Conservation (phyloP, 257 asterid genomes). For the Rubia yunnanensis region DNA sequence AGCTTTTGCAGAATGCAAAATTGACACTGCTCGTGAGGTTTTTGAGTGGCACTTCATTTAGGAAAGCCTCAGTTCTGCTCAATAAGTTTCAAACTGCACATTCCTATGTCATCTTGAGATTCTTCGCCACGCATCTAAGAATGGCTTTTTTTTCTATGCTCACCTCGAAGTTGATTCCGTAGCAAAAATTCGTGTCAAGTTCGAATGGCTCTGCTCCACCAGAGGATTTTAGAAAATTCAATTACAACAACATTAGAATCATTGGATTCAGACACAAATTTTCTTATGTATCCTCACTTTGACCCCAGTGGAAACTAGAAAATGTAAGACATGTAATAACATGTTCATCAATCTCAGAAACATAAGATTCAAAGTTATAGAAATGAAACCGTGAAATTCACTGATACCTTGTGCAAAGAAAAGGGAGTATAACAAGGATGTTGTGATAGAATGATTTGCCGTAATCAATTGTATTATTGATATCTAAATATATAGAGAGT, state of each 20-base stretch:
- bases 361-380: neutral
- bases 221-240: conserved; percentile 57
- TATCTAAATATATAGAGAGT: too few relatives aligned
- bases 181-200: conserved; percentile 80
- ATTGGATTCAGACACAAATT: conserved; percentile 38
- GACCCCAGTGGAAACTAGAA: conserved; percentile 87
- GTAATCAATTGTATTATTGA: too few relatives aligned
- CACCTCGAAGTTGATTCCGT: conserved; percentile 73
- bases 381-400: neutral
- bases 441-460: too few relatives aligned
- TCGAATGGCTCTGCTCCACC: conserved; percentile 89
- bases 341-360: neutral
- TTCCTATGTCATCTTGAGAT: conserved; percentile 86
- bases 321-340: conserved; percentile 19
- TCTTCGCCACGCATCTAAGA: conserved; percentile 66
- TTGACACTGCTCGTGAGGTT: conserved; percentile 64
- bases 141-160: conserved; percentile 57
- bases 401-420: conserved; percentile 67
- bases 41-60: conserved; percentile 64
- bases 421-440: conserved; percentile 61
- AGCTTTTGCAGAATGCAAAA: conserved; percentile 52
- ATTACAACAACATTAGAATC: conserved; percentile 34
- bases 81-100: conserved; percentile 52
- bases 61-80: conserved; percentile 50
- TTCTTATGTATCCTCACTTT: conserved; percentile 69